These are phyloP conservation scores for Populus hybrid DNA, from an alignment of 441 rosid genomes.

Conservation along the genomic window DNA sequence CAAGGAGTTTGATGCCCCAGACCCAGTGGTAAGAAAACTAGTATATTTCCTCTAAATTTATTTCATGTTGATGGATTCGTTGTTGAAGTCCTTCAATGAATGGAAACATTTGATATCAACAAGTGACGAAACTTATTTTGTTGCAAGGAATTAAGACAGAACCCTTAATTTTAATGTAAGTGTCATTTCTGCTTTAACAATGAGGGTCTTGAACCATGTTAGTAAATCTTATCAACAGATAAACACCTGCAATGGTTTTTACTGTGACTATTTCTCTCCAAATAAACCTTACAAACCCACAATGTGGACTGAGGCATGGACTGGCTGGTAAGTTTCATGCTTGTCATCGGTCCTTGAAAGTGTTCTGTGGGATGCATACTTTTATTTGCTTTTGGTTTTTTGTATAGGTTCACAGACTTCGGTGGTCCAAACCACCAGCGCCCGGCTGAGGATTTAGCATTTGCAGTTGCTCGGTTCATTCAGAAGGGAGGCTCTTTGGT, in stretches of 20 bases:
- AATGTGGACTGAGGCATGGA: slow-evolving; percentile 90
- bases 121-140: neutral
- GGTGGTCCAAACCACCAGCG: slow-evolving; percentile 63
- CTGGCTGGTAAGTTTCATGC: slow-evolving; percentile 56
- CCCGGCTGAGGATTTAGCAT: slow-evolving; percentile 79
- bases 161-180: neutral
- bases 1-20: slow-evolving; percentile 86
- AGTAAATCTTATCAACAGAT: slow-evolving; percentile 29
- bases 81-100: neutral
- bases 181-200: neutral
- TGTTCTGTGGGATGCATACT: neutral
- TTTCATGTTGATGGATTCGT: neutral
- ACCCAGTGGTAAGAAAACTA: slow-evolving; percentile 49
- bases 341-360: neutral
- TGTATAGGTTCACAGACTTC: slow-evolving; percentile 62
- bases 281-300: slow-evolving; percentile 68
- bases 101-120: neutral
- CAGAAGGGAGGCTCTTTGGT: slow-evolving; percentile 76
- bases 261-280: slow-evolving; percentile 68
- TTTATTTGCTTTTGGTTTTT: neutral
- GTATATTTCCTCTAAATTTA: slow-evolving; percentile 12
- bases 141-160: neutral
- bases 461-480: slow-evolving; percentile 65
- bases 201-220: neutral
- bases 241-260: slow-evolving; percentile 72